Evolutionary conservation across 208 protist genomes (phyloP).

Genomic region (Leishmania mexicana): DNA sequence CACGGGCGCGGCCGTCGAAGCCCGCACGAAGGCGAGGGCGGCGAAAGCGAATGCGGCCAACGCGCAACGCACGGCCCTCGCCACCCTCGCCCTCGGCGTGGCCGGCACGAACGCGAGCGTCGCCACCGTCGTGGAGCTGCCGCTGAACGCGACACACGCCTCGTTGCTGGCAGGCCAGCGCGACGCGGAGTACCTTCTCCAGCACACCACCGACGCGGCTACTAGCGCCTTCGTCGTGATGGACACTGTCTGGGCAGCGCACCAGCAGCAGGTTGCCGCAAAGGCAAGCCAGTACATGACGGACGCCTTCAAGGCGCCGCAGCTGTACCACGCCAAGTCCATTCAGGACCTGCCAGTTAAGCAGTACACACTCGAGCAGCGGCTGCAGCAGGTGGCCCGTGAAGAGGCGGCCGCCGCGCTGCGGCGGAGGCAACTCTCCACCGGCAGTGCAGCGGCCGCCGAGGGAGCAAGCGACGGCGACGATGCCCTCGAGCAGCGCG

Average conservation of each 20-base stretch:
- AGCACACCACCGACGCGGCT: constrained; percentile 35
- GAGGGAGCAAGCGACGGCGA: constrained; percentile 3
- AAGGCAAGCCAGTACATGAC: constrained; percentile 49
- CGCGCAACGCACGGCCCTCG: constrained; percentile 12
- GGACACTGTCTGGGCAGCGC: constrained; percentile 50
- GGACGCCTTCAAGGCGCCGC: constrained; percentile 54
- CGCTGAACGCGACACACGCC: constrained; percentile 9
- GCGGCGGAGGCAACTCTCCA: constrained; percentile 20
- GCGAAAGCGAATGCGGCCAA: neutral
- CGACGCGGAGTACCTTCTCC: constrained; percentile 20
- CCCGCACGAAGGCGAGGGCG: neutral
- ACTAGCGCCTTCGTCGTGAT: constrained; percentile 42
- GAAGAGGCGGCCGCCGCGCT: constrained; percentile 26
- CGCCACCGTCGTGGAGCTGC: constrained; percentile 36
- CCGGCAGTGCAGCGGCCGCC: neutral
- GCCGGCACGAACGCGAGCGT: constrained; percentile 12
- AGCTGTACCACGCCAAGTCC: constrained; percentile 58
- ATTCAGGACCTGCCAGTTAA: constrained; percentile 77
- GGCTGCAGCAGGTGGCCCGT: constrained; percentile 53
- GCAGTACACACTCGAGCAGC: constrained; percentile 73
- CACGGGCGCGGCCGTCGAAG: constrained; percentile 22
- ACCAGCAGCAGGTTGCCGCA: constrained; percentile 54
- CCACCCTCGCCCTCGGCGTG: constrained; percentile 16
- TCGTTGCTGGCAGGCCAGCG: constrained; percentile 7
- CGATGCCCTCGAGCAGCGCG: neutral